Evolutionary conservation across 306 rosid species (phyloP), one percentile per base, ranked within the genome.

Genomic region (Fragaria ananassa): DNA sequence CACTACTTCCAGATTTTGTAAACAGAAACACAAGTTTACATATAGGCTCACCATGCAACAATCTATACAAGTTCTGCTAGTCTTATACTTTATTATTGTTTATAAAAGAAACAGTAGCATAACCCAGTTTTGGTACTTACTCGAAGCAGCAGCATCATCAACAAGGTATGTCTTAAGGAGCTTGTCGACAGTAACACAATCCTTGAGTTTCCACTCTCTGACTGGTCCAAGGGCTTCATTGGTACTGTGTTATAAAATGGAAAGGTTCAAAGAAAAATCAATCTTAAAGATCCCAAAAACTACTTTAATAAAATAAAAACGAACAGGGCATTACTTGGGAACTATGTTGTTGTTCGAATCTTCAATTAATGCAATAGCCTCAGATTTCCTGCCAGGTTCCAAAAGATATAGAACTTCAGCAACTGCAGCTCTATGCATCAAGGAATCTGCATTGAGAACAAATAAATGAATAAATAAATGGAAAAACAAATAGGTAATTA

Each of bases 401-500:
- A 91, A 84, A 84, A 83, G 79, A 86, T 81, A 83, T 61, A 90
- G 74, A 85, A 88, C 84, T 87, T 96, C 97, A 14, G 96, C 90
- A 81, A 74, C 93, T 39, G 97, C 97, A 71, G 93, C 93, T 83
- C 96, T 89, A 71, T 92, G 96, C 96, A 88, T 86, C 87, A 96
- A 87, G 77, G 98, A 96, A 82, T 89, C 99, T 96, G 92, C 84
- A 72, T 47, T 61, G 42, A 70, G 71, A 71, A 72, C 19, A 65
- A 49, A 72, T 19, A 67, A 31, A 25, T 19, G 41, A 67, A 60
- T 61, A 75, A 61, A 21, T 66, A 7, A 83, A 79, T 56, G 77
- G 49, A 39, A 68, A 71, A 56, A 65, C 62, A 27, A 78, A 47
- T 17, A 3, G 60, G 42, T 25, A 21, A 68, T 37, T 60, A 65